Evolutionary conservation across 768 basidiomycete species (phyloP), one percentile per base, ranked within the genome.

Genomic region (Lactarius pseudohatsudake): DNA sequence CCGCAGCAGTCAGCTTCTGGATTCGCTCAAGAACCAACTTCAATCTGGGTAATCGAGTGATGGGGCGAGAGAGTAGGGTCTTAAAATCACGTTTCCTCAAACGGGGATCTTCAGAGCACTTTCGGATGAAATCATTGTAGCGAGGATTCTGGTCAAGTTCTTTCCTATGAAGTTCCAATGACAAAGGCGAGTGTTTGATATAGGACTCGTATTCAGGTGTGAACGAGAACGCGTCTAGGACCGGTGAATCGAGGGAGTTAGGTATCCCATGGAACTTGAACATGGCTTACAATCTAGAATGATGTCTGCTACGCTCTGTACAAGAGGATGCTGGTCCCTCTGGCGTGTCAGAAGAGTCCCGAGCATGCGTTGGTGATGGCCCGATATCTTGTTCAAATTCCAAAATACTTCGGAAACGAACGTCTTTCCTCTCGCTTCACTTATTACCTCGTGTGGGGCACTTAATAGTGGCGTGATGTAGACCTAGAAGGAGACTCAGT

Each of bases 151-250:
- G 80, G 62, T 83, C 86, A 53, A 91, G 81, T 73, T 96, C 91
- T 36, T 86, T 84, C 60, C 90, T 88, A 72, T 96, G 92, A 30
- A 81, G 82, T 11, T 91, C 90, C 73, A 95, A 91, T 1, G 94
- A 85, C 55, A 96, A 80, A 4, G 94, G 94, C 68, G 94, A 96
- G 68, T 94, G 87, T 72, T 94, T 91, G 76, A 94, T 91, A 75
- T 94, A 94, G 0, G 80, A 80, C 69, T 94, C 92, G 68, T 94
- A 94, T 10, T 84, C 84, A 16, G 77, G 75, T 45, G 85, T 85
- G 75, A 90, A 91, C 38, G 75, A 72, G 57, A 78, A 73, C 16
- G 75, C 69, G 32, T 76, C 75, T 78, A 60, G 66, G 57, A 47
- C 58, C 55, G 10, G 57, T 28, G 26, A 54, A 20, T 65, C 62